Evolutionary conservation across 495 filamentous ascomycete species (phyloP).

Genomic region (Tuber microsphaerosporum): DNA sequence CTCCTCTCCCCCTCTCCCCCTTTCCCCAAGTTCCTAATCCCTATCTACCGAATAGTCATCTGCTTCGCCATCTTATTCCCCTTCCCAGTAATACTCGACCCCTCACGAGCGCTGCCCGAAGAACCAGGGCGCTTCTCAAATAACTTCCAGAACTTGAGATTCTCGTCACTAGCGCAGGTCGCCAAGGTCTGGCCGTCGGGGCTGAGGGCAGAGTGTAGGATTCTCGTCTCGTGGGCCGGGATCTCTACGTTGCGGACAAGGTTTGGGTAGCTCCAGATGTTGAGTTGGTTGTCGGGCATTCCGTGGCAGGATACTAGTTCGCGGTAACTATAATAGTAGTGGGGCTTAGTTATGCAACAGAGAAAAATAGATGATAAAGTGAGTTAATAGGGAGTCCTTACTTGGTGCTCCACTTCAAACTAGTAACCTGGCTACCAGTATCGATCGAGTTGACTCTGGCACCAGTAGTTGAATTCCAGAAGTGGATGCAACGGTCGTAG

Average conservation of each 20-base stretch:
- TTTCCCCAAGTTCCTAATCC: neutral
- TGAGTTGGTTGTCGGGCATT: constrained; percentile 96
- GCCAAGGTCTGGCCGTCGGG: constrained; percentile 96
- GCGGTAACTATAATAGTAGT: constrained; percentile 53
- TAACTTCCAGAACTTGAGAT: constrained; percentile 98
- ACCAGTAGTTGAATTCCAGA: constrained; percentile 98
- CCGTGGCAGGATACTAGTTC: constrained; percentile 96
- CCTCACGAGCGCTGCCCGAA: constrained; percentile 45
- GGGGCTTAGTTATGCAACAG: neutral
- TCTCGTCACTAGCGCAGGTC: constrained; percentile 79
- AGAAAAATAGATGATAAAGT: neutral
- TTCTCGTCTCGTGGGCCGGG: constrained; percentile 94
- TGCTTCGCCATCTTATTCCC: constrained; percentile 76
- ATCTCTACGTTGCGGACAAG: constrained; percentile 96
- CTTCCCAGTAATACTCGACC: constrained; percentile 50
- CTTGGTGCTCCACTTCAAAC: constrained; percentile 85
- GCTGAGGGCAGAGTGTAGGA: constrained; percentile 88
- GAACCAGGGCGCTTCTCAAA: constrained; percentile 93
- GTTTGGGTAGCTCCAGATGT: constrained; percentile 97
- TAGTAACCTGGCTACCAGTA: constrained; percentile 93
- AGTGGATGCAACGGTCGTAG: constrained; percentile 96
- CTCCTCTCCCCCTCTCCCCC: neutral
- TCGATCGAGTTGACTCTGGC: constrained; percentile 98
- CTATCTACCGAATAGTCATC: constrained; percentile 87
- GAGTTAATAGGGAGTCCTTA: constrained; percentile 3